phyloP scores from a whole-genome alignment of 2,329 filamentous ascomycete species.

The Volutella citrinella region DNA sequence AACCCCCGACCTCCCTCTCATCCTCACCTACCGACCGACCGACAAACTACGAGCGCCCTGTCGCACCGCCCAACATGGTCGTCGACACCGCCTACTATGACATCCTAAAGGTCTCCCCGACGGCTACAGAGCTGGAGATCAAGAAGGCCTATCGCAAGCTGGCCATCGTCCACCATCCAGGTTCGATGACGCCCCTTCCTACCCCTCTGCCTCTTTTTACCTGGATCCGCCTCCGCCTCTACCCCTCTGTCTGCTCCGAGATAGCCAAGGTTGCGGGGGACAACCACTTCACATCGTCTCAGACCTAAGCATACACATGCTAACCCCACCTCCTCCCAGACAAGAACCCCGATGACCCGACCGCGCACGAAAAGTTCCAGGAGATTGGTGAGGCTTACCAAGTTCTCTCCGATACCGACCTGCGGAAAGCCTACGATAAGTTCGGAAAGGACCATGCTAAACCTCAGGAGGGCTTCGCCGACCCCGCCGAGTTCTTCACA shows the following conservation, averaged over 20 bases:
- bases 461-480: slow-evolving; percentile 88
- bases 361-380: slow-evolving; percentile 92
- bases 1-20: too few relatives aligned
- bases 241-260: too few relatives aligned
- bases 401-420: slow-evolving; percentile 81
- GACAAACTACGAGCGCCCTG: too few relatives aligned
- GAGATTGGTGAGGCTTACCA: slow-evolving; percentile 72
- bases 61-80: slow-evolving; percentile 64
- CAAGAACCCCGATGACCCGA: slow-evolving; percentile 96
- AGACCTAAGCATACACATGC: too few relatives aligned
- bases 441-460: slow-evolving; percentile 94
- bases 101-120: slow-evolving; percentile 77
- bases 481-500: slow-evolving; percentile 95
- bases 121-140: slow-evolving; percentile 86
- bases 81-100: slow-evolving; percentile 89
- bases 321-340: slow-evolving; percentile 49
- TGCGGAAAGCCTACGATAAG: slow-evolving; percentile 93
- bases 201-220: too few relatives aligned
- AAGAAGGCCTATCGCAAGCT: slow-evolving; percentile 96
- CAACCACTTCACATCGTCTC: too few relatives aligned
- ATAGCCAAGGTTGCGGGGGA: too few relatives aligned
- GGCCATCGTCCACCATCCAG: slow-evolving; percentile 89
- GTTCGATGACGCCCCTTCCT: slow-evolving; percentile 42
- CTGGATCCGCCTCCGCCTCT: too few relatives aligned
- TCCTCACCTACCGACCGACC: too few relatives aligned